These are phyloP conservation scores for Cladobotryum protrusum DNA, from an alignment of 2,329 filamentous ascomycete species.

Conservation along the genomic window DNA sequence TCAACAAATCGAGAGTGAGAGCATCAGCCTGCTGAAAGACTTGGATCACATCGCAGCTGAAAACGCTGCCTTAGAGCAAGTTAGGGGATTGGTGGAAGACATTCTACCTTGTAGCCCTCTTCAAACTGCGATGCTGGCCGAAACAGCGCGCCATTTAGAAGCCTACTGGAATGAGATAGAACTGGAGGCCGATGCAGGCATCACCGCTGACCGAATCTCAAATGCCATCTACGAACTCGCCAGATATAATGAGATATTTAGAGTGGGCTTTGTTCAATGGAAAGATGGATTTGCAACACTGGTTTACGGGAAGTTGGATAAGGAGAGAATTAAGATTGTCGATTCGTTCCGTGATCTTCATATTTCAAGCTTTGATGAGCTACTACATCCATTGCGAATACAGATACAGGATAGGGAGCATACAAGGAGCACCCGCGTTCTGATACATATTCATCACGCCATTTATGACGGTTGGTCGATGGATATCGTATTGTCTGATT, in stretches of 20 bases:
- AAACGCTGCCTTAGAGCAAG: slow-evolving; percentile 11
- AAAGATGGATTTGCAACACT: slow-evolving; percentile 37
- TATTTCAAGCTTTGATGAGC: slow-evolving; percentile 29
- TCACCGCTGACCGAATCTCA: slow-evolving; percentile 34
- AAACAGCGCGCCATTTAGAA: slow-evolving; percentile 53
- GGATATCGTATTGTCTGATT: slow-evolving; percentile 64
- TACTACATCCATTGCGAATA: slow-evolving; percentile 55
- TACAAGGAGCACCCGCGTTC: slow-evolving; percentile 22
- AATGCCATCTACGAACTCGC: slow-evolving; percentile 46
- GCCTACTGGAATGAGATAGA: slow-evolving; percentile 77
- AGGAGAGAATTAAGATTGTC: slow-evolving; percentile 37
- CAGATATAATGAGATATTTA: slow-evolving; percentile 57
- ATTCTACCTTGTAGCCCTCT: slow-evolving; percentile 63
- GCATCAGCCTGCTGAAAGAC: slow-evolving; percentile 15
- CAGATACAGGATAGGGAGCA: slow-evolving; percentile 37
- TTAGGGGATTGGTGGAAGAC: slow-evolving; percentile 28
- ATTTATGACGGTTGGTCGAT: slow-evolving; percentile 93
- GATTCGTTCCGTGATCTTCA: slow-evolving; percentile 34
- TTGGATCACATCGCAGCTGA: slow-evolving; percentile 15
- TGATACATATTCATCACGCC: slow-evolving; percentile 69
- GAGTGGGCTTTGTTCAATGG: slow-evolving; percentile 64
- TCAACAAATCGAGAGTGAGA: slow-evolving; percentile 1
- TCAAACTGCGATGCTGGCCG: slow-evolving; percentile 73
- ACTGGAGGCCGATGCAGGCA: slow-evolving; percentile 44
- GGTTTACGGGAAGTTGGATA: slow-evolving; percentile 49